Evolutionary conservation across 2,329 filamentous ascomycete genomes (phyloP), one percentile per base, ranked within the genome.

Genomic region (Parastagonospora nodorum): DNA sequence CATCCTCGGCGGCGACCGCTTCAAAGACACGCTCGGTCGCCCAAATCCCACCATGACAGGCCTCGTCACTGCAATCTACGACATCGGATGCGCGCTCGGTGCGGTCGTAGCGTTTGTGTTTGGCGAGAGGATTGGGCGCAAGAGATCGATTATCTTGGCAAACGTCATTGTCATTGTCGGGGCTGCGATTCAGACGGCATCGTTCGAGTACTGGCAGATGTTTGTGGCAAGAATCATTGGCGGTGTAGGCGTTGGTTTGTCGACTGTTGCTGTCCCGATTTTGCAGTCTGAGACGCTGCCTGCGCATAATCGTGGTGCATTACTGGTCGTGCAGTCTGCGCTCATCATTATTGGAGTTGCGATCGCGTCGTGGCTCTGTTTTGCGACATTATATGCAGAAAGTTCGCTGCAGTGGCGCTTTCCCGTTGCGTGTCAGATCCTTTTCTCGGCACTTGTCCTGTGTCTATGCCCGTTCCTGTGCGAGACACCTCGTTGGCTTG

Each of bases 91-190:
- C 43, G 74, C 77, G 43, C 52, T 74, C 15, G 74, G 74, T 8
- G 74, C 75, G 4, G 64, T 77, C 28, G 52, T 72, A 1, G 59
- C 60, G 8, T 57, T 71, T 15, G 73, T 73, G 54, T 69, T 81
- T 15, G 85, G 84, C 31, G 84, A 88, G 52, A 74, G 75, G 5
- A 77, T 85, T 35, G 84, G 83, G 5, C 75, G 84, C 14, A 75
- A 77, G 62, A 72, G 80, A 27, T 78, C 78, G 5, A 83, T 84
- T 43, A 81, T 87, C 55, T 75, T 84, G 10, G 85, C 84, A 11
- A 79, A 66, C n/a, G 53, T 64, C 8, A 65, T 72, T 29, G 67
- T 73, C 52, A 61, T 62, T 4, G 45, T 69, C 33, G 71, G 72
- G 11, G 70, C 68, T 8, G 55, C 67, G 11, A 52, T 74, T 4